Conservation (phyloP, 257 asterid species). For the Solanum okadae region DNA sequence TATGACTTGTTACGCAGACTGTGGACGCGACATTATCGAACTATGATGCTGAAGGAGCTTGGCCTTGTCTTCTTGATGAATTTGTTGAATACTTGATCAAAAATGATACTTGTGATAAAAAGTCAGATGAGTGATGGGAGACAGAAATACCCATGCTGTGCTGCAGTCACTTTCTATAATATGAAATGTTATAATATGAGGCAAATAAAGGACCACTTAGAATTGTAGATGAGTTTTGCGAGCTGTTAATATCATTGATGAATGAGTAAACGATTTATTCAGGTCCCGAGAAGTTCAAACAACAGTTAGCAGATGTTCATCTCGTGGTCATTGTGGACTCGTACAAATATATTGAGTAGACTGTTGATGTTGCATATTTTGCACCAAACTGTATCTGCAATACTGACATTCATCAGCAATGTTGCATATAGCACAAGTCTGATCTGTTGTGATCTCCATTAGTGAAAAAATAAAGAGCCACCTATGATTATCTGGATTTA, state of each 20-base stretch:
- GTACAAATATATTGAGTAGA: background rate
- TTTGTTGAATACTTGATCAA: slow-evolving; percentile 73
- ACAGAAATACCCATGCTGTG: background rate
- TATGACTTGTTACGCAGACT: slow-evolving; percentile 36
- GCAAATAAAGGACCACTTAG: background rate
- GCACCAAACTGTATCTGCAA: too few relatives aligned
- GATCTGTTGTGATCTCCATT: background rate
- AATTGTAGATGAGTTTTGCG: background rate
- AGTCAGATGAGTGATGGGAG: slow-evolving; percentile 56
- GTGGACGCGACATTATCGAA: slow-evolving; percentile 74
- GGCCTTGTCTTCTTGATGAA: slow-evolving; percentile 97
- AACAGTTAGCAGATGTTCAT: background rate
- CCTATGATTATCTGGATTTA: too few relatives aligned
- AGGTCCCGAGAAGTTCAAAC: background rate
- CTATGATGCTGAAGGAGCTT: slow-evolving; percentile 93
- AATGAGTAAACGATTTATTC: background rate
- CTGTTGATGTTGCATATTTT: background rate
- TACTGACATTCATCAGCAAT: background rate
- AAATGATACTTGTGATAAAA: slow-evolving; percentile 46
- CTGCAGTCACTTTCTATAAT: background rate
- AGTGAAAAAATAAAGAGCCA: too few relatives aligned
- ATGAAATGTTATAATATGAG: background rate
- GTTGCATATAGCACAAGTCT: background rate
- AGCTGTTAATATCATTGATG: background rate
- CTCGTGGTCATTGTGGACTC: background rate